phyloP scores from a whole-genome alignment of 2,329 filamentous ascomycete species.

The Curvularia hawaiiensis region DNA sequence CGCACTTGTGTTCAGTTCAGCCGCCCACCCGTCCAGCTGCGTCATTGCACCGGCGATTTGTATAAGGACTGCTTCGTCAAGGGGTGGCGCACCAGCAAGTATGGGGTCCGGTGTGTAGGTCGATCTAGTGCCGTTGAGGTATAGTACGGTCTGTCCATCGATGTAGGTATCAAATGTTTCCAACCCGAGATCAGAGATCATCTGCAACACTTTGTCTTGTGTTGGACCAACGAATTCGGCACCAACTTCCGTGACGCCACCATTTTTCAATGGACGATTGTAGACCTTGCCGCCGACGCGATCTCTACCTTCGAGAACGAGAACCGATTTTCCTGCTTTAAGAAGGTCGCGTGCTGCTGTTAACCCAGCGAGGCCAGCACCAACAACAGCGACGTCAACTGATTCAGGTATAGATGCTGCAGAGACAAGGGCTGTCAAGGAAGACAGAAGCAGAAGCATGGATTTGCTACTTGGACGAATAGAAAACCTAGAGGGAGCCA shows the following conservation, averaged over 20 bases:
- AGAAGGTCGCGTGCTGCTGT: slow-evolving; percentile 43
- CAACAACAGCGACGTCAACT: slow-evolving; percentile 48
- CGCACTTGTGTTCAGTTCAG: slow-evolving; percentile 21
- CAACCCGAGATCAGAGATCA: slow-evolving; percentile 28
- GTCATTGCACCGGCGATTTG: slow-evolving; percentile 17
- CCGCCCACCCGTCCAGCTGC: slow-evolving; percentile 26
- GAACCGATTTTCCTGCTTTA: slow-evolving; percentile 46
- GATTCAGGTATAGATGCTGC: slow-evolving; percentile 12
- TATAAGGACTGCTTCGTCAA: slow-evolving; percentile 13
- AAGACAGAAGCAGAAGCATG: background rate
- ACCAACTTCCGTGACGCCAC: slow-evolving; percentile 29
- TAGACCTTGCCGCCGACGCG: slow-evolving; percentile 60
- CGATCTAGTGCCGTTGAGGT: slow-evolving; percentile 18
- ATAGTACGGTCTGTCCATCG: slow-evolving; percentile 22
- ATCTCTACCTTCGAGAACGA: slow-evolving; percentile 57
- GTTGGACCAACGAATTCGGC: slow-evolving; percentile 33
- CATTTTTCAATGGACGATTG: slow-evolving; percentile 25
- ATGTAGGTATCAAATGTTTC: slow-evolving; percentile 24
- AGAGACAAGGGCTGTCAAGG: background rate
- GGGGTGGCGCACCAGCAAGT: slow-evolving; percentile 22
- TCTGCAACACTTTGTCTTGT: slow-evolving; percentile 22
- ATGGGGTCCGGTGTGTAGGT: slow-evolving; percentile 17
- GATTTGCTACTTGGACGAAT: background rate
- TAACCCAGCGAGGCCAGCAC: slow-evolving; percentile 49
- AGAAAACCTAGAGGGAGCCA: background rate